phyloP scores from a whole-genome alignment of 2,329 filamentous ascomycete genomes.

The Alternaria consortialis region DNA sequence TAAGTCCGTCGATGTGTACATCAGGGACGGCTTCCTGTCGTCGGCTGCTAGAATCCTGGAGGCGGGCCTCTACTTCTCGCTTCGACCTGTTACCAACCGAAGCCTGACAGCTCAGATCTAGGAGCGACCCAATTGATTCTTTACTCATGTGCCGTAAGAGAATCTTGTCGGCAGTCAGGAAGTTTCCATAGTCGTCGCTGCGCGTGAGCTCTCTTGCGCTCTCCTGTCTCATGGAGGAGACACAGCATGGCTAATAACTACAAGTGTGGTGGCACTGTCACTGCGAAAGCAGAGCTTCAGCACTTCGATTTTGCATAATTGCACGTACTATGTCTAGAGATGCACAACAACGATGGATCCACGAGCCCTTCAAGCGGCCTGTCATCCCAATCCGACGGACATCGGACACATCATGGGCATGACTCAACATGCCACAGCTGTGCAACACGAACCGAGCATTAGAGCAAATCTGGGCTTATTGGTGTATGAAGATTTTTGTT shows the following conservation, averaged over 20 bases:
- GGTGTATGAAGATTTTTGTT: not conserved
- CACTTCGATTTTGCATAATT: slow-evolving; percentile 6
- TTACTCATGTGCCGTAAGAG: not conserved
- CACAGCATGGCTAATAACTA: slow-evolving; percentile 22
- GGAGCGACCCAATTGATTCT: not conserved
- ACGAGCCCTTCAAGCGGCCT: slow-evolving; percentile 25
- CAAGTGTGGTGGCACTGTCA: slow-evolving; percentile 15
- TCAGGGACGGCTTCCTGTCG: not conserved
- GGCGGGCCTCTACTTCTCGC: slow-evolving; percentile 3
- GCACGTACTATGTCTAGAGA: not conserved
- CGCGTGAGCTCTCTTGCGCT: not conserved
- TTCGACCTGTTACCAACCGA: not conserved
- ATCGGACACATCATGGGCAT: not conserved
- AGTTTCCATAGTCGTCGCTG: not conserved
- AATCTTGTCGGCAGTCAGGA: not conserved
- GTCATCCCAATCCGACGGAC: slow-evolving; percentile 16
- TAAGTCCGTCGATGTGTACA: not conserved
- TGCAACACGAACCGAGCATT: slow-evolving; percentile 7
- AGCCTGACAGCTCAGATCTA: not conserved
- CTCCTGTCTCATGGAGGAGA: slow-evolving; percentile 3
- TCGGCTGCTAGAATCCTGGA: not conserved
- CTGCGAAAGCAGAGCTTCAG: slow-evolving; percentile 19
- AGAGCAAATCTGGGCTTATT: not conserved
- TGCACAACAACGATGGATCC: slow-evolving; percentile 7
- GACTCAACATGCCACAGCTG: not conserved